phyloP scores from a whole-genome alignment of 2,329 filamentous ascomycete genomes.

The Fusarium napiforme region DNA sequence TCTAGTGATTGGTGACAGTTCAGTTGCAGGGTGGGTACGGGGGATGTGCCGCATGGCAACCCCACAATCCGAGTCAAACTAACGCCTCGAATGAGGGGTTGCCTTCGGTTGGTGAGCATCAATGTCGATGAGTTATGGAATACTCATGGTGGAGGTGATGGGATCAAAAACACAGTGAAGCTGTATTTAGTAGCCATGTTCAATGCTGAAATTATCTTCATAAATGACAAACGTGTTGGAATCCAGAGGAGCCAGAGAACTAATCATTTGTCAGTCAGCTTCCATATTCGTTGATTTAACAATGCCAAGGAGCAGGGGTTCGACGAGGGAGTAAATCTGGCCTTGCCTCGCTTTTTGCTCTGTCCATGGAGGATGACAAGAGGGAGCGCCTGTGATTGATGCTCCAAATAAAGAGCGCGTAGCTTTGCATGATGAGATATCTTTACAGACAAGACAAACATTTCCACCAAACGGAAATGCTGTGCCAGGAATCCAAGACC shows the following conservation, averaged over 20 bases:
- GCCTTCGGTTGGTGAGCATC: constrained; percentile 8
- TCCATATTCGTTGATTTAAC: constrained; percentile 12
- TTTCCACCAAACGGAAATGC: constrained; percentile 2
- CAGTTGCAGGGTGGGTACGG: constrained; percentile 28
- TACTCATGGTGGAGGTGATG: not conserved
- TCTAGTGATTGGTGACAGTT: constrained; percentile 40
- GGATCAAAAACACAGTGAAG: not conserved
- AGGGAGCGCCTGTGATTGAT: not conserved
- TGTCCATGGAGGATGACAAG: not conserved
- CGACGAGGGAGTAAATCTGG: not conserved
- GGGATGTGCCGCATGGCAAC: constrained; percentile 43
- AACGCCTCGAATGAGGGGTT: constrained; percentile 34
- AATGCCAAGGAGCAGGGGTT: constrained; percentile 37
- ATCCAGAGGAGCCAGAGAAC: not conserved
- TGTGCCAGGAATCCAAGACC: not conserved
- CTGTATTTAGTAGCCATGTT: not conserved
- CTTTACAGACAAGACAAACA: not conserved
- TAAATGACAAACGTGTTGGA: not conserved
- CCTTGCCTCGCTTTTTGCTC: constrained; percentile 16
- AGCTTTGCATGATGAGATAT: constrained; percentile 10
- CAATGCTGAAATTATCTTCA: not conserved
- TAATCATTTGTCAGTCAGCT: constrained; percentile 13
- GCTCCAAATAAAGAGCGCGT: constrained; percentile 9
- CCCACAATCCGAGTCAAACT: constrained; percentile 33
- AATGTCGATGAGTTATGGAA: not conserved